Evolutionary conservation across 345 rosid genomes (phyloP).

Genomic region (Salix udensis): DNA sequence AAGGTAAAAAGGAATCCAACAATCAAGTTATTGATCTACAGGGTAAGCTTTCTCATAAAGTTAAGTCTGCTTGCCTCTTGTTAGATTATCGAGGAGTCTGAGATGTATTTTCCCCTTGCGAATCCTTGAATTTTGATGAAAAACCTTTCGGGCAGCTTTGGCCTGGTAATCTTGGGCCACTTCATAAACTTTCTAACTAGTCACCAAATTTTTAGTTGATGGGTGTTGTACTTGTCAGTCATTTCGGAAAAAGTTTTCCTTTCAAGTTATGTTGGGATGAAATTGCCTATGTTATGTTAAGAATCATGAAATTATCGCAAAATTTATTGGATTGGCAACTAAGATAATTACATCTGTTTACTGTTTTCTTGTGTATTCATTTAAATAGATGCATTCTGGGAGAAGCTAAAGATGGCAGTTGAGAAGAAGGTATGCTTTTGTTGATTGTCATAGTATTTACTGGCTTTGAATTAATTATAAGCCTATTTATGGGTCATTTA

Average conservation of each 20-base stretch:
- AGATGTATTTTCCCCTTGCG: background rate
- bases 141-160: background rate
- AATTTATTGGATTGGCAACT: background rate
- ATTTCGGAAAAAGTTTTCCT: background rate
- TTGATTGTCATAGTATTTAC: background rate
- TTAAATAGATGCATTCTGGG: slow-evolving; percentile 73
- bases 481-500: background rate
- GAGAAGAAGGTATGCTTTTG: slow-evolving; percentile 54
- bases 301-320: background rate
- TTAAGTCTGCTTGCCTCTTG: background rate
- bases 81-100: background rate
- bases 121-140: background rate
- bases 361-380: slow-evolving; percentile 8
- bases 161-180: background rate
- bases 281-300: background rate
- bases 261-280: background rate
- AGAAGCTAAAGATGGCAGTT: slow-evolving; percentile 60
- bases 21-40: slow-evolving; percentile 33
- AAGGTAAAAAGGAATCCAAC: slow-evolving; percentile 21
- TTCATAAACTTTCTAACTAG: background rate
- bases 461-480: background rate
- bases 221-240: background rate
- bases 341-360: background rate
- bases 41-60: slow-evolving; percentile 28
- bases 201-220: background rate